Evolutionary conservation across 805 yeast species (phyloP).

Genomic region (Cyberlindnera saturnus): DNA sequence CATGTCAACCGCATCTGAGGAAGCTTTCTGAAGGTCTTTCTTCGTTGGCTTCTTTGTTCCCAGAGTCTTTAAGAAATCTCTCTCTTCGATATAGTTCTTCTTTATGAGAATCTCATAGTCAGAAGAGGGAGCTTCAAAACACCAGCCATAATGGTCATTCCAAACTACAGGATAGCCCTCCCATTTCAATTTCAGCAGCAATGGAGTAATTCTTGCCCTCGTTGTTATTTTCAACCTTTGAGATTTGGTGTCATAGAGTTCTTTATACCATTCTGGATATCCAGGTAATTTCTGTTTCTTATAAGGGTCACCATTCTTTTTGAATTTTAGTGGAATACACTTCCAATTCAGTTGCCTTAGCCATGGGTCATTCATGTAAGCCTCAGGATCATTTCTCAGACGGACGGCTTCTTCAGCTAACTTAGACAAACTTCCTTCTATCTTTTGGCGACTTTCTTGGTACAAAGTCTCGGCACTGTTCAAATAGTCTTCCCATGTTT

Average conservation of each 20-base stretch:
- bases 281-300: conserved; percentile 83
- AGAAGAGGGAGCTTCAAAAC: conserved; percentile 52
- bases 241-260: conserved; percentile 35
- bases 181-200: conserved; percentile 76
- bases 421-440: conserved; percentile 50
- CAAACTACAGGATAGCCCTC: conserved; percentile 78
- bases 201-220: conserved; percentile 69
- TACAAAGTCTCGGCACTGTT: conserved; percentile 60
- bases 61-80: conserved; percentile 10
- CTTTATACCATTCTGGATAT: conserved; percentile 89
- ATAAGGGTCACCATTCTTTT: conserved; percentile 61
- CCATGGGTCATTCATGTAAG: conserved; percentile 75
- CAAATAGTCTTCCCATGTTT: conserved; percentile 70
- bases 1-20: not conserved
- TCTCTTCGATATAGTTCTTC: conserved; percentile 28
- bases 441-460: conserved; percentile 47
- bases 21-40: conserved; percentile 4
- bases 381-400: conserved; percentile 35
- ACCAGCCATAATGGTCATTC: conserved; percentile 83
- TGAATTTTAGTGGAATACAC: conserved; percentile 48
- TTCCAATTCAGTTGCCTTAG: conserved; percentile 86
- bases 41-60: conserved; percentile 9
- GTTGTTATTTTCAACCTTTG: conserved; percentile 54
- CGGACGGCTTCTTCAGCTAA: conserved; percentile 57
- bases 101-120: conserved; percentile 26